These are phyloP conservation scores for Linnemannia hyalina DNA, from an alignment of 192 early-diverging fungal genomes.

Conservation along the genomic window DNA sequence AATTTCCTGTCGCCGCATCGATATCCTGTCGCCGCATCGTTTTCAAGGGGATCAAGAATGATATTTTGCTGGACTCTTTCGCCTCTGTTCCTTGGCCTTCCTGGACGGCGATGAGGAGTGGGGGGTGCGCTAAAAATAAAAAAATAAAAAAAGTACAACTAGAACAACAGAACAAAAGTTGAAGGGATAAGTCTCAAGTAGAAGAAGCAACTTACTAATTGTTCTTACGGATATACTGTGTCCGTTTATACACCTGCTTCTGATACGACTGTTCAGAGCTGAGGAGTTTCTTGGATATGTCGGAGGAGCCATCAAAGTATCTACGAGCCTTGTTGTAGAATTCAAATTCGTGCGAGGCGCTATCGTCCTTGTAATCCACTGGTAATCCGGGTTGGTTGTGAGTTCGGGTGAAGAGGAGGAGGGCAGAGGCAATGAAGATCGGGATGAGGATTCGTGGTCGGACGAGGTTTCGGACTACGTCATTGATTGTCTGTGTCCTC, in stretches of 20 bases:
- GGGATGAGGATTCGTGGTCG: neutral
- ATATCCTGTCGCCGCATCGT: neutral
- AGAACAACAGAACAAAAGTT: neutral
- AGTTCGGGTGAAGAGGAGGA: neutral
- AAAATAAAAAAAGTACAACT: too few species aligned
- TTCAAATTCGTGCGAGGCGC: neutral
- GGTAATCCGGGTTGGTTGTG: neutral
- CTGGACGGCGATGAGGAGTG: too few species aligned
- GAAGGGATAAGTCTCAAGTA: neutral
- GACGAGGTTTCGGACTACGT: neutral
- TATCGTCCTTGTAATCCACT: neutral
- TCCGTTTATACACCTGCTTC: neutral
- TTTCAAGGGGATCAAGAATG: neutral
- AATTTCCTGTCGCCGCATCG: neutral
- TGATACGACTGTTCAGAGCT: neutral
- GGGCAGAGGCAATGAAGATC: neutral
- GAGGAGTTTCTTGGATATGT: neutral
- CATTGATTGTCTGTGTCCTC: neutral
- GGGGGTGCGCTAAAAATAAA: too few species aligned
- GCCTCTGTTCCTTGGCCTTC: neutral
- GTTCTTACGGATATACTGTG: neutral
- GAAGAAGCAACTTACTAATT: too few species aligned
- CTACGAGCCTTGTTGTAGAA: neutral
- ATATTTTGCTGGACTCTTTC: neutral
- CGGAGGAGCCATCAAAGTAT: neutral